phyloP scores from a whole-genome alignment of 2,329 filamentous ascomycete genomes.

The Didymella exigua region DNA sequence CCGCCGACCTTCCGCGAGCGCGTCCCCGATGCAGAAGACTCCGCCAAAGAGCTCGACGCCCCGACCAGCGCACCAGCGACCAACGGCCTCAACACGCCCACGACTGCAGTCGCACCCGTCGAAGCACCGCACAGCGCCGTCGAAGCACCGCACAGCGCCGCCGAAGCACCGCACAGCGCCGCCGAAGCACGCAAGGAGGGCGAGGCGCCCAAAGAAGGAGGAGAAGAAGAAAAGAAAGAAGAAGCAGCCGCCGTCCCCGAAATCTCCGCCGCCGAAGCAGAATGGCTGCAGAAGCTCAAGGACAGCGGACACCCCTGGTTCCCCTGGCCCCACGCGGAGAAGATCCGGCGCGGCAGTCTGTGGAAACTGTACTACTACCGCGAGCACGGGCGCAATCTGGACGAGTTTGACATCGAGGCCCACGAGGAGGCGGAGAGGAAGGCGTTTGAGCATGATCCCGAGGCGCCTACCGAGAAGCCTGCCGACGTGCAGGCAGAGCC shows the following conservation, averaged over 20 bases:
- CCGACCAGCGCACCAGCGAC: constrained; percentile 32
- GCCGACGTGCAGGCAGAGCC: background rate
- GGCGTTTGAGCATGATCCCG: constrained; percentile 5
- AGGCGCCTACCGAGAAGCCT: background rate
- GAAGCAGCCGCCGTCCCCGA: constrained; percentile 20
- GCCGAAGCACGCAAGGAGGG: constrained; percentile 24
- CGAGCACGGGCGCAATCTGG: constrained; percentile 27
- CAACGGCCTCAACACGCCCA: constrained; percentile 39
- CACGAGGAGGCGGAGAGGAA: constrained; percentile 28
- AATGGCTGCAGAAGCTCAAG: constrained; percentile 43
- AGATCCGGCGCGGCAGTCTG: constrained; percentile 71
- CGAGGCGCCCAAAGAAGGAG: constrained; percentile 1
- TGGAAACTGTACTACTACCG: constrained; percentile 34
- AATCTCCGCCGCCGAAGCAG: constrained; percentile 40
- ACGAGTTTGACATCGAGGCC: constrained; percentile 31
- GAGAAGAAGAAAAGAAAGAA: constrained; percentile 10
- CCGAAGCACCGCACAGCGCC: constrained; percentile 29
- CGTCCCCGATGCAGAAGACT: constrained; percentile 20
- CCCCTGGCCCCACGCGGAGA: constrained; percentile 76
- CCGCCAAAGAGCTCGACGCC: constrained; percentile 28
- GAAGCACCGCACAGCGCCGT: constrained; percentile 28
- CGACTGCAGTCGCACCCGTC: constrained; percentile 30
- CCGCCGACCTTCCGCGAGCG: constrained; percentile 62
- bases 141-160: constrained; percentile 25
- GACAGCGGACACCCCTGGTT: constrained; percentile 58